Percentiles rank a stretch among this genome's conserved stretches.
Conservation (phyloP, 768 basidiomycete species). For the Auricularia auricula-judae region DNA sequence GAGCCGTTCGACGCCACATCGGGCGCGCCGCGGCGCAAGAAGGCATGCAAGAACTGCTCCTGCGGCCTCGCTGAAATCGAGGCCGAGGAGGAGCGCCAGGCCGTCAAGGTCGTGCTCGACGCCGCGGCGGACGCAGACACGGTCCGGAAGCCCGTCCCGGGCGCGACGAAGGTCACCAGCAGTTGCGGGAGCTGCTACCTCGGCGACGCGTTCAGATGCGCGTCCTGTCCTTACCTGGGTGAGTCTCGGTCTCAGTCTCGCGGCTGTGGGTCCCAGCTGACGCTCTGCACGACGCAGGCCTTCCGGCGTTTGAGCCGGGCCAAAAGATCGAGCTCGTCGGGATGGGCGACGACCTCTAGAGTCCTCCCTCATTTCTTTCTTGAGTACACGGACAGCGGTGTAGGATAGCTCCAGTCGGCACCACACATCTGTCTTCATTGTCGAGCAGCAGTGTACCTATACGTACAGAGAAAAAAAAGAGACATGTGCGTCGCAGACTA, state of each 20-base stretch:
- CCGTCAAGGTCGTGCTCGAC: conserved; percentile 48
- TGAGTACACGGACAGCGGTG: background rate
- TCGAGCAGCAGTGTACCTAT: background rate
- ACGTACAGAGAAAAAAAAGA: background rate
- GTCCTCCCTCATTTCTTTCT: background rate
- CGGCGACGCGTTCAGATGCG: conserved; percentile 96
- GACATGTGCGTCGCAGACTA: conserved; percentile 10
- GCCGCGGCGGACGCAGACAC: conserved; percentile 50
- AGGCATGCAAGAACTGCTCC: conserved; percentile 92
- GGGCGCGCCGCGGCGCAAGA: conserved; percentile 57
- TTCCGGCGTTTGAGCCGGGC: conserved; percentile 96
- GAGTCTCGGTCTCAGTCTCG: conserved; percentile 22
- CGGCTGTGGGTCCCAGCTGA: conserved; percentile 8
- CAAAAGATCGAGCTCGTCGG: conserved; percentile 92
- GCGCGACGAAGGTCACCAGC: conserved; percentile 81
- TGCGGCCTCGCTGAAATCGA: conserved; percentile 95
- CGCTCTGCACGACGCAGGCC: conserved; percentile 41
- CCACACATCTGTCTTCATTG: too few relatives aligned
- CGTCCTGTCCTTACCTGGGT: conserved; percentile 94
- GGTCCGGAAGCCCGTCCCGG: conserved; percentile 41
- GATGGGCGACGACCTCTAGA: conserved; percentile 72
- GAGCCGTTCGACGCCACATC: conserved; percentile 40
- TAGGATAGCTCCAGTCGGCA: background rate
- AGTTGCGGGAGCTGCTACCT: conserved; percentile 97
- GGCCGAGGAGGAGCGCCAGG: conserved; percentile 52